These are phyloP conservation scores for Trifolium fragiferum DNA, from an alignment of 306 rosid genomes.

Conservation along the genomic window DNA sequence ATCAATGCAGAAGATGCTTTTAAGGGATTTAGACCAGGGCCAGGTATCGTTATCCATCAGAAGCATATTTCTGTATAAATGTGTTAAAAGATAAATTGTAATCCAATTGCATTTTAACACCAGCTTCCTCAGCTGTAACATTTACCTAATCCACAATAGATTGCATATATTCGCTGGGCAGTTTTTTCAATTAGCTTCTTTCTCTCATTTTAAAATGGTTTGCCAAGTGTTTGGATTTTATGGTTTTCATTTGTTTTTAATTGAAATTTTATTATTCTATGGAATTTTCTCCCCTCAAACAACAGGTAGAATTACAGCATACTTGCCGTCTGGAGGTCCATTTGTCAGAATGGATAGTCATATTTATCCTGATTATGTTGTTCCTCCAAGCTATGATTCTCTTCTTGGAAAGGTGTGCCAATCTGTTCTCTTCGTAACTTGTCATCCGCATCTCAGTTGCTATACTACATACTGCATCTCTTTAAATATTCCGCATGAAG, in stretches of 20 bases:
- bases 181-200: slow-evolving; percentile 29
- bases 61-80: slow-evolving; percentile 37
- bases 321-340: slow-evolving; percentile 98
- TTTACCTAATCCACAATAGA: slow-evolving; percentile 25
- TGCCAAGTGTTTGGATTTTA: slow-evolving; percentile 26
- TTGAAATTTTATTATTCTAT: slow-evolving; percentile 6
- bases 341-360: slow-evolving; percentile 99
- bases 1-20: slow-evolving; percentile 99
- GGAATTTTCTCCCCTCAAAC: slow-evolving; percentile 38
- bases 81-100: slow-evolving; percentile 5
- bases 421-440: slow-evolving; percentile 31
- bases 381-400: slow-evolving; percentile 98
- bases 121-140: slow-evolving; percentile 17
- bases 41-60: slow-evolving; percentile 61
- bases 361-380: slow-evolving; percentile 93
- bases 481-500: slow-evolving; percentile 27
- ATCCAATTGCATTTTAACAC: slow-evolving; percentile 28
- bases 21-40: slow-evolving; percentile 95
- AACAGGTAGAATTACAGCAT: slow-evolving; percentile 95
- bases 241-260: not conserved
- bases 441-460: slow-evolving; percentile 21
- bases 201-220: slow-evolving; percentile 16
- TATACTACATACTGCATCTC: slow-evolving; percentile 26
- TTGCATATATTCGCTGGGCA: not conserved
- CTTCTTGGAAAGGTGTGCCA: slow-evolving; percentile 87